A percentile compares a stretch with the other conserved stretches of the same genome.
phyloP scores from a whole-genome alignment of 495 filamentous ascomycete species.

The Lophium mytilinum region DNA sequence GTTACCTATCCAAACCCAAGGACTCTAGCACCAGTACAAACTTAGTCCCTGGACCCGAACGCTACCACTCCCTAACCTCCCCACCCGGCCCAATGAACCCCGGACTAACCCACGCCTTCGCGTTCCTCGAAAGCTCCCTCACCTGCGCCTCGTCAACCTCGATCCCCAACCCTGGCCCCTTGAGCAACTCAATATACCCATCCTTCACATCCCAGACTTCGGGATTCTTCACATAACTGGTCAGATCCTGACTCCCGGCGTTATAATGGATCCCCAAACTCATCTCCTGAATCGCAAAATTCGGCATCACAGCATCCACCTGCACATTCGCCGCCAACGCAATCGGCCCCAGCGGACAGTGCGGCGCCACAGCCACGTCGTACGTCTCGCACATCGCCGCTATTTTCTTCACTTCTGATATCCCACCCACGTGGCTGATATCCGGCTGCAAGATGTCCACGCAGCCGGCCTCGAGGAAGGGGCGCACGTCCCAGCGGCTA shows the following conservation, averaged over 20 bases:
- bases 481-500: constrained; percentile 67
- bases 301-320: constrained; percentile 53
- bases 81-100: constrained; percentile 66
- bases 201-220: constrained; percentile 56
- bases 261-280: constrained; percentile 75
- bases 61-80: constrained; percentile 63
- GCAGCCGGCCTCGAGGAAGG: constrained; percentile 58
- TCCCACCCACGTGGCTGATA: constrained; percentile 67
- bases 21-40: not conserved
- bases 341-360: constrained; percentile 71
- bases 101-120: constrained; percentile 49
- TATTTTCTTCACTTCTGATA: constrained; percentile 63
- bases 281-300: constrained; percentile 80
- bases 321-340: constrained; percentile 68
- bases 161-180: constrained; percentile 62
- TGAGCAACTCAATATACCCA: constrained; percentile 57
- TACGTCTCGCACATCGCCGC: constrained; percentile 70
- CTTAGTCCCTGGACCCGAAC: not conserved
- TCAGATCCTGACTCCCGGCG: constrained; percentile 55
- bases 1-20: too few relatives aligned
- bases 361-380: constrained; percentile 68
- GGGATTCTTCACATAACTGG: constrained; percentile 57
- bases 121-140: constrained; percentile 43
- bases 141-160: constrained; percentile 66
- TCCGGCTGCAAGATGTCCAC: constrained; percentile 74